Conservation (phyloP, 2,329 filamentous ascomycete species). For the Rhexocercosporidium sp. region DNA sequence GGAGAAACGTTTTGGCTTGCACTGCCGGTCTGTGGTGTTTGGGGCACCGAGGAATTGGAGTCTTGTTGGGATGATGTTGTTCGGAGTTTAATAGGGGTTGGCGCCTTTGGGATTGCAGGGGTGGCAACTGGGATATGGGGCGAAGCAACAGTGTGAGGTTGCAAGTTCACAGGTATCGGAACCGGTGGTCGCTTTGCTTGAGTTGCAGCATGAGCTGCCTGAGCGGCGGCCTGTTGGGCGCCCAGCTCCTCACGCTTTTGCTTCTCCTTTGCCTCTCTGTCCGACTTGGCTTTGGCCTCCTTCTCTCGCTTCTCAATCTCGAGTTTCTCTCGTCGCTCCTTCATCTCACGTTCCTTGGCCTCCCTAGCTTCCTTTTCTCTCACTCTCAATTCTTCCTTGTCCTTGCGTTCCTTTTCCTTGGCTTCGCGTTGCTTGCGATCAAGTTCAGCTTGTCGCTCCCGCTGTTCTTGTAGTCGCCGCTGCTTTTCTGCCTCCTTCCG, state of each 20-base stretch:
- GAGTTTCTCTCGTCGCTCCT: slow-evolving; percentile 62
- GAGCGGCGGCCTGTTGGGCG: slow-evolving; percentile 41
- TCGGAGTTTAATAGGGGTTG: slow-evolving; percentile 77
- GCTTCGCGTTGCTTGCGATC: slow-evolving; percentile 84
- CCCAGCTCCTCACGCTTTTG: slow-evolving; percentile 51
- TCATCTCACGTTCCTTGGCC: slow-evolving; percentile 61
- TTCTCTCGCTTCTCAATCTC: slow-evolving; percentile 64
- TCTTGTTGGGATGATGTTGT: slow-evolving; percentile 78
- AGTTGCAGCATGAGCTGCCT: slow-evolving; percentile 46
- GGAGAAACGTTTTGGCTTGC: slow-evolving; percentile 64
- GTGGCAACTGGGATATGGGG: slow-evolving; percentile 81
- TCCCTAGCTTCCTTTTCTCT: slow-evolving; percentile 80
- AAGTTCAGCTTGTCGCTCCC: slow-evolving; percentile 81
- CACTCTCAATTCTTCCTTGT: slow-evolving; percentile 80
- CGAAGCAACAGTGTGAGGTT: slow-evolving; percentile 69
- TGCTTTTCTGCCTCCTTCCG: slow-evolving; percentile 86
- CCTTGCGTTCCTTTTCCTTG: slow-evolving; percentile 82
- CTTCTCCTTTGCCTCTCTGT: slow-evolving; percentile 54
- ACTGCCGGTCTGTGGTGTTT: slow-evolving; percentile 66
- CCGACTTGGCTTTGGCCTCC: slow-evolving; percentile 53
- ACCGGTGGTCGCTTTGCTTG: slow-evolving; percentile 52
- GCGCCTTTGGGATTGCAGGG: slow-evolving; percentile 80
- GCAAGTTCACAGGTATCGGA: slow-evolving; percentile 60
- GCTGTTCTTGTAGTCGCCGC: slow-evolving; percentile 80
- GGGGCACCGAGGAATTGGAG: slow-evolving; percentile 68